Evolutionary conservation across 2,329 filamentous ascomycete genomes (phyloP).

Genomic region (Lecanicillium sp.): DNA sequence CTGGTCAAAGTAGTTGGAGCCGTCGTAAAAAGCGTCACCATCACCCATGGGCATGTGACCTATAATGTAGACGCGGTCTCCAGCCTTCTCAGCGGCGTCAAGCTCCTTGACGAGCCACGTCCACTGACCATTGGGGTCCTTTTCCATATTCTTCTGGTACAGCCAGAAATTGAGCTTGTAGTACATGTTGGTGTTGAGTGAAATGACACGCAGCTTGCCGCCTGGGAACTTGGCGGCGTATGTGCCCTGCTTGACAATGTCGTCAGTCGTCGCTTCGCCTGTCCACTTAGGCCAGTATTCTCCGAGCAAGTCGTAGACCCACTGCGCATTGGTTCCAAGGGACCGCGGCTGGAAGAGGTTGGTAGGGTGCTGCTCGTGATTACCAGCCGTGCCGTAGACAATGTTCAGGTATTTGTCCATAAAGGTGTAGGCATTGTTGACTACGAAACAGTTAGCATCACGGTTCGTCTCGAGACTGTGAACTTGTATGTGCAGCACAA

Average conservation of each 20-base stretch:
- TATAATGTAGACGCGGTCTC: conserved; percentile 48
- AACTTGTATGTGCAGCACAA: not conserved
- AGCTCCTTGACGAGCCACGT: conserved; percentile 47
- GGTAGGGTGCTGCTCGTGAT: conserved; percentile 48
- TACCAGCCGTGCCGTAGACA: conserved; percentile 47
- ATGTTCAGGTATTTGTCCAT: conserved; percentile 34
- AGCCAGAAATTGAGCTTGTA: conserved; percentile 52
- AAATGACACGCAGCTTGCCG: conserved; percentile 47
- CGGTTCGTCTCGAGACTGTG: no score
- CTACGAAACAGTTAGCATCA: conserved; percentile 13
- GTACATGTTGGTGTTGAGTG: conserved; percentile 52
- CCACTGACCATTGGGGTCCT: conserved; percentile 44
- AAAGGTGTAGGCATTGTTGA: conserved; percentile 37
- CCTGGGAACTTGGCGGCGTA: conserved; percentile 39
- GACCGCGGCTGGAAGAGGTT: conserved; percentile 40
- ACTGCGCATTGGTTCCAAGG: conserved; percentile 33
- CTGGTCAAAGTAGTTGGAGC: conserved; percentile 44
- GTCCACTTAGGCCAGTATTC: conserved; percentile 40
- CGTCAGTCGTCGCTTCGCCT: conserved; percentile 21
- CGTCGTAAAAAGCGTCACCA: conserved; percentile 42
- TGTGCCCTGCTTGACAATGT: conserved; percentile 33
- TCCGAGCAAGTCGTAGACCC: conserved; percentile 44
- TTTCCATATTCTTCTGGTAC: conserved; percentile 40
- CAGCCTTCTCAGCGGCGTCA: conserved; percentile 40
- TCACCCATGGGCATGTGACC: conserved; percentile 49